Conservation (phyloP, 2,329 filamentous ascomycete genomes). For the Arthrobotrys musiformis region DNA sequence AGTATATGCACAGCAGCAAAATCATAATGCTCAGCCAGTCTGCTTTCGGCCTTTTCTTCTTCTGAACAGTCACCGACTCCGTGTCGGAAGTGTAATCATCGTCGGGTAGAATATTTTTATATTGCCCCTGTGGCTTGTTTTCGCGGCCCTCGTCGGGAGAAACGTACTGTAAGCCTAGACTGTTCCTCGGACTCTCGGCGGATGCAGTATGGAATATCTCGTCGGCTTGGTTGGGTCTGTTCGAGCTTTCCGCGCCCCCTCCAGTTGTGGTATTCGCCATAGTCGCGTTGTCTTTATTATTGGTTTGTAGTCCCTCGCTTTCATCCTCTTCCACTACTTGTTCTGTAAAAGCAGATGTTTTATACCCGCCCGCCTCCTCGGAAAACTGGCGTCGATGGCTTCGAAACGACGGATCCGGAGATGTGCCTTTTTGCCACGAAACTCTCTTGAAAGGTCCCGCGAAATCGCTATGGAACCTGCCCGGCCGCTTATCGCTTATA, state of each 20-base stretch:
- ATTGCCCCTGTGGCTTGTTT: neutral
- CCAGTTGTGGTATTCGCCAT: neutral
- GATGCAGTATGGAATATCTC: constrained; percentile 15
- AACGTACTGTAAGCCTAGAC: constrained; percentile 38
- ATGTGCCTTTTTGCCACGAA: constrained; percentile 28
- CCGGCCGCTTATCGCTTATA: constrained; percentile 25
- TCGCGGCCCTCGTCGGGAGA: constrained; percentile 11
- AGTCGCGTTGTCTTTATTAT: neutral
- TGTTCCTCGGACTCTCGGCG: neutral
- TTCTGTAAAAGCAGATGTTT: constrained; percentile 38
- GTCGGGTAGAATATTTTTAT: constrained; percentile 16
- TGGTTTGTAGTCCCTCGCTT: neutral
- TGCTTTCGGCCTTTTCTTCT: constrained; percentile 3
- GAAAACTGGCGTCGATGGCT: constrained; percentile 41
- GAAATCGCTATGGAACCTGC: constrained; percentile 46
- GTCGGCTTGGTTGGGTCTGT: neutral
- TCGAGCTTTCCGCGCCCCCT: neutral
- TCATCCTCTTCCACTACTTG: constrained; percentile 30
- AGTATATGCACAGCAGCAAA: constrained; percentile 40
- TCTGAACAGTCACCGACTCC: neutral
- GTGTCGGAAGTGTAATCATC: constrained; percentile 35
- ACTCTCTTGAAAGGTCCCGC: neutral
- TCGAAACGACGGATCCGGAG: constrained; percentile 39
- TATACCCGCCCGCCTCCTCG: constrained; percentile 24
- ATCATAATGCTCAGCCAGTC: constrained; percentile 48